phyloP scores from a whole-genome alignment of 306 rosid genomes.

The Alnus glutinosa region DNA sequence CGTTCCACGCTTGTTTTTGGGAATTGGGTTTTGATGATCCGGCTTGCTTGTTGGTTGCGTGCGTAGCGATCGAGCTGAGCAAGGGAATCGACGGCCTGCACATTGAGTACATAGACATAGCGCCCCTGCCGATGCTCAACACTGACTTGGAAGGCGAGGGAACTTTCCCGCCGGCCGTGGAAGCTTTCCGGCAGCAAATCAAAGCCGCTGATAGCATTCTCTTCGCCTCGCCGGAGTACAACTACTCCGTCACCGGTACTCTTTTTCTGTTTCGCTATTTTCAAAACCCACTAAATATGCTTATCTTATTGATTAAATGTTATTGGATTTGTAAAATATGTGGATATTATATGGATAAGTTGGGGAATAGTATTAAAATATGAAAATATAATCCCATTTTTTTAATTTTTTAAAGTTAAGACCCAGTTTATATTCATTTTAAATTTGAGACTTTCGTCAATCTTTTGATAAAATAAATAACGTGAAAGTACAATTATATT shows the following conservation, averaged over 20 bases:
- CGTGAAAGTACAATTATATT: no score
- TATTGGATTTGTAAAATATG: no score
- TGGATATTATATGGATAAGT: no score
- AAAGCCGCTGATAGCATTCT: constrained; percentile 60
- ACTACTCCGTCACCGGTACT: constrained; percentile 67
- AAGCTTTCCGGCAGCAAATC: constrained; percentile 64
- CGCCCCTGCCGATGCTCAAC: constrained; percentile 59
- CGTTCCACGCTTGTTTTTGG: not conserved
- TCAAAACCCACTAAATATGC: no score
- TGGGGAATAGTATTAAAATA: no score
- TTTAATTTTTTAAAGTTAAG: no score
- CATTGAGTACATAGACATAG: constrained; percentile 64
- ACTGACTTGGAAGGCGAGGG: constrained; percentile 68
- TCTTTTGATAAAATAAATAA: no score
- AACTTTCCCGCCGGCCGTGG: constrained; percentile 51
- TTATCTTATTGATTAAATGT: no score
- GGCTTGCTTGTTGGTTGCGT: not conserved
- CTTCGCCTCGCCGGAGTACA: constrained; percentile 88
- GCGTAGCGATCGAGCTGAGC: constrained; percentile 57
- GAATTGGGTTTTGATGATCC: not conserved
- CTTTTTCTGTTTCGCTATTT: no score
- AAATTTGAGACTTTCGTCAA: no score
- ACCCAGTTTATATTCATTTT: no score
- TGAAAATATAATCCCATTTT: no score
- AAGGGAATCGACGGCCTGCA: constrained; percentile 51